Base-by-base conservation (phyloP, 495 filamentous ascomycete genomes). In the Neurospora sp. region DNA sequence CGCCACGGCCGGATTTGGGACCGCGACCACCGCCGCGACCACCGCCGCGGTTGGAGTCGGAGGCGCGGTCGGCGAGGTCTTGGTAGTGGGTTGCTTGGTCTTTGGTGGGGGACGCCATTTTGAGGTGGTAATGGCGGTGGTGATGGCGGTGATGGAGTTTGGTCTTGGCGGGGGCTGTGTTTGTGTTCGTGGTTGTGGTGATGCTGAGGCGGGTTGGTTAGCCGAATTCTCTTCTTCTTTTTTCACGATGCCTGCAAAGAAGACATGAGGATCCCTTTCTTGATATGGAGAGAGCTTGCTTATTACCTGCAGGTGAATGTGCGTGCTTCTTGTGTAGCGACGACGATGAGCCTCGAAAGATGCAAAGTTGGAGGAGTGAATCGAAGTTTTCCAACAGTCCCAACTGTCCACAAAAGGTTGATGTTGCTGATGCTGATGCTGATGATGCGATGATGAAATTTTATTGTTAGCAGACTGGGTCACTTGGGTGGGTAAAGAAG, bases 1-100 rank as follows among this genome's bases (percentile, higher is more conserved):
- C 38, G 11, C 75, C 39, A 22, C 70, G 71, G 39, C 79, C 76
- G 16, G 41, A 18, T 44, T 44, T 44, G 41, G 41, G 41, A 44
- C 4, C 35, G 35, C 35, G 81, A 18, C 71, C 38, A 7, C 75
- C 39, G 39, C 46, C 46, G 8, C 18, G 46, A 22, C 46, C n/a
- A 8, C 44, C 44, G 44, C n/a, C n/a, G n/a, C 46, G 46, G 41
- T 5, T 6, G 41, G 41, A 44, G 16, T 44, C 41, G 5, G 41
- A 2, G 18, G 42, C 11, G 20, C 48, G 48, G 20, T 59, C 53
- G 22, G 53, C 22, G 12, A 16, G 22, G 20, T 61, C 53, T 31
- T 27, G 20, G 22, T 59, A 4, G 22, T 59, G 44, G 9, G n/a
- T 53, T 11, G 46, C 18, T 48, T 22, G 53, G 12, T 9, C 22